phyloP scores from a whole-genome alignment of 345 rosid genomes.

The Rubroshorea leprosula region DNA sequence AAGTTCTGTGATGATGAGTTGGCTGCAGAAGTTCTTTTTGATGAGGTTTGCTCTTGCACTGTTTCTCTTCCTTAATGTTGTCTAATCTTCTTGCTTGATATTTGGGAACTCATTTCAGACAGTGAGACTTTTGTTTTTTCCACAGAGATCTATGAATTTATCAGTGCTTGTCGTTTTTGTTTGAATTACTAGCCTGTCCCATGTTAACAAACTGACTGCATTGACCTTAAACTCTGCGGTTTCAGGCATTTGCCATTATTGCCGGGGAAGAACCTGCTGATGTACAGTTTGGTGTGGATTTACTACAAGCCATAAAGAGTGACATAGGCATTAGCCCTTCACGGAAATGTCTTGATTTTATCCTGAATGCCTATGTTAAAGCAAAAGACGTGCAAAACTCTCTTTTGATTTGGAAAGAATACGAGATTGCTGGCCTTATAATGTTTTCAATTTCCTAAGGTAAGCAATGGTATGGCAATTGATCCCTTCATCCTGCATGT shows the following conservation, averaged over 20 bases:
- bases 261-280: slow-evolving; percentile 40
- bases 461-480: no score
- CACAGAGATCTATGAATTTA: no score
- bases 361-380: slow-evolving; percentile 55
- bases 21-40: slow-evolving; percentile 42
- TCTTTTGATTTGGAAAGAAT: slow-evolving; percentile 65
- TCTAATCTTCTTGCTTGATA: neutral
- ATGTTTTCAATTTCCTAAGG: slow-evolving; percentile 58
- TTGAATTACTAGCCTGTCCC: neutral
- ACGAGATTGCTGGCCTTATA: slow-evolving; percentile 44
- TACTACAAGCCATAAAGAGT: slow-evolving; percentile 48
- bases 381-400: slow-evolving; percentile 47
- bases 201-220: no score
- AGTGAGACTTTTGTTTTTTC: neutral
- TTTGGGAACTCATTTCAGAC: neutral
- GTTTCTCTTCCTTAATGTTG: slow-evolving; percentile 10
- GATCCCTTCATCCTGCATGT: no score
- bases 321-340: slow-evolving; percentile 64
- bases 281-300: slow-evolving; percentile 53
- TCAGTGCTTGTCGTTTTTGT: no score
- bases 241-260: slow-evolving; percentile 42
- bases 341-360: slow-evolving; percentile 74
- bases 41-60: slow-evolving; percentile 65
- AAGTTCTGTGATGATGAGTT: slow-evolving; percentile 36
- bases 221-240: neutral